These are phyloP conservation scores for Beauveria caledonica DNA, from an alignment of 2,329 filamentous ascomycete species.

Conservation along the genomic window DNA sequence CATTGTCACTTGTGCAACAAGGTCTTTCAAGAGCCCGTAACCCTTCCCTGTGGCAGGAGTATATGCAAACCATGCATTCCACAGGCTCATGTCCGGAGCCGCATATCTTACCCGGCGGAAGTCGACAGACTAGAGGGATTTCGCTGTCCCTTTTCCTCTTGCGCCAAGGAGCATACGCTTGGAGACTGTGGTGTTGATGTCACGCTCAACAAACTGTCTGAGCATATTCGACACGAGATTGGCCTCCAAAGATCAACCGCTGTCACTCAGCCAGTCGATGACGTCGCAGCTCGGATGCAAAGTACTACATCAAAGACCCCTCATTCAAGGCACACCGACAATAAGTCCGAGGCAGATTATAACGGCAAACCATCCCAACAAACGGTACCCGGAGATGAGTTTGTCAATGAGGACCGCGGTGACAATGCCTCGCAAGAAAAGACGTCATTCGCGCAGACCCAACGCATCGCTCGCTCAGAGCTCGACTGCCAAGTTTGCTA, in stretches of 20 bases:
- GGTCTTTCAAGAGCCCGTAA: slow-evolving; percentile 60
- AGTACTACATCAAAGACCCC: background rate
- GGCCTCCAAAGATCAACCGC: background rate
- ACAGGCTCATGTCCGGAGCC: slow-evolving; percentile 50
- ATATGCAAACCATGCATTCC: slow-evolving; percentile 72
- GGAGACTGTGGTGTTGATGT: slow-evolving; percentile 74
- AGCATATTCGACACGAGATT: slow-evolving; percentile 49
- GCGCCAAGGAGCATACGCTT: slow-evolving; percentile 62
- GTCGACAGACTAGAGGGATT: slow-evolving; percentile 62
- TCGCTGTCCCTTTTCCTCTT: slow-evolving; percentile 61
- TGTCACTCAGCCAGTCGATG: background rate
- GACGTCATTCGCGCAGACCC: slow-evolving; percentile 42
- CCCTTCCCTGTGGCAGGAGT: slow-evolving; percentile 73
- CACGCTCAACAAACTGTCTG: slow-evolving; percentile 62
- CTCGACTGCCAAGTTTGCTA: slow-evolving; percentile 89
- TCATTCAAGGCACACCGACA: background rate
- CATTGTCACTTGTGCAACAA: slow-evolving; percentile 70
- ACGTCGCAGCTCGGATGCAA: background rate
- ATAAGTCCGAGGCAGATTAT: background rate
- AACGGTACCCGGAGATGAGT: background rate
- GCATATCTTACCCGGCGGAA: slow-evolving; percentile 70
- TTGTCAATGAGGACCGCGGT: background rate
- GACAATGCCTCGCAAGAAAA: background rate
- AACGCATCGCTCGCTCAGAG: slow-evolving; percentile 56
- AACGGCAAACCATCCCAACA: background rate